These are phyloP conservation scores for Termitomyces sp. DNA, from an alignment of 768 basidiomycete species.

Conservation along the genomic window DNA sequence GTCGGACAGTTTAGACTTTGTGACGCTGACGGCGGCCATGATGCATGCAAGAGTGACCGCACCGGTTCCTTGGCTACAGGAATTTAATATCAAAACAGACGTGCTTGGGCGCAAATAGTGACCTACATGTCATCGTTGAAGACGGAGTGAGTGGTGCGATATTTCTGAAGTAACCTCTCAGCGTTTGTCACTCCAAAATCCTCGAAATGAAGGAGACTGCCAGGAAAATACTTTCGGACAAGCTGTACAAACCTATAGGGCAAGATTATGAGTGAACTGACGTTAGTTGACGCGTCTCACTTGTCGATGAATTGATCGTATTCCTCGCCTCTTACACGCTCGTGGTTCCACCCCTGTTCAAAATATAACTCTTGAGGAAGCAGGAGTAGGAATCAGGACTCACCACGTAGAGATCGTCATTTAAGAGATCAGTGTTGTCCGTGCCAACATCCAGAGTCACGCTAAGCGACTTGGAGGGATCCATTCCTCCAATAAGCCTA, in stretches of 20 bases:
- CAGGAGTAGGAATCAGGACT: constrained; percentile 23
- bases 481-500: constrained; percentile 64
- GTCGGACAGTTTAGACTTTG: constrained; percentile 60
- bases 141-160: constrained; percentile 60
- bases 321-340: constrained; percentile 66
- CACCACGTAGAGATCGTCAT: constrained; percentile 68
- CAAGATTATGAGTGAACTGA: not conserved
- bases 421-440: constrained; percentile 59
- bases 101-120: not conserved
- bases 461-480: constrained; percentile 56
- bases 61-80: constrained; percentile 66
- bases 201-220: constrained; percentile 76
- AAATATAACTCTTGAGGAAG: not conserved
- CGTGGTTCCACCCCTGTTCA: constrained; percentile 67
- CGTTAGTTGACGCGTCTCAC: constrained; percentile 28
- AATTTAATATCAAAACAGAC: not conserved
- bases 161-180: constrained; percentile 60
- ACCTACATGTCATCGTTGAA: constrained; percentile 86
- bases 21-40: constrained; percentile 68
- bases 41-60: constrained; percentile 71
- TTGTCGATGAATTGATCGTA: constrained; percentile 82
- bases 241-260: constrained; percentile 66
- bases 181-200: constrained; percentile 84
- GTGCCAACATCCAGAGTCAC: constrained; percentile 79
- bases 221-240: constrained; percentile 68